Percentiles rank a stretch among this genome's conserved stretches.
phyloP scores from a whole-genome alignment of 306 rosid genomes.

The Sechiopsis laciniata region DNA sequence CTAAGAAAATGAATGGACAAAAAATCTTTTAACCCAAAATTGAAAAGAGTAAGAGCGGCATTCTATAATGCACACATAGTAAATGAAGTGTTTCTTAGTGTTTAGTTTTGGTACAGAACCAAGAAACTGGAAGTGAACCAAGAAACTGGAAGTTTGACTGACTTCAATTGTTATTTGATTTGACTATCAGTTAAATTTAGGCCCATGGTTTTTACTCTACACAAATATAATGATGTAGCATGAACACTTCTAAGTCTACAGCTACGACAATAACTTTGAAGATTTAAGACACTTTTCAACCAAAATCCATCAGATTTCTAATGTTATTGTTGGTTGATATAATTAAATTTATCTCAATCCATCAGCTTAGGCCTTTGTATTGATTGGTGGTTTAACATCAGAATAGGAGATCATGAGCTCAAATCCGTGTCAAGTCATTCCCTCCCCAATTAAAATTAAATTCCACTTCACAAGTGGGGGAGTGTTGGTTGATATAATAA shows the following conservation, averaged over 20 bases:
- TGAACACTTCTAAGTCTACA: slow-evolving; percentile 11
- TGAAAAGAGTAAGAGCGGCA: slow-evolving; percentile 4
- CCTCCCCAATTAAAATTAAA: too few species aligned
- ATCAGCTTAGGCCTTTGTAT: too few species aligned
- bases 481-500: too few species aligned
- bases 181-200: slow-evolving; percentile 1
- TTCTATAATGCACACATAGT: not conserved
- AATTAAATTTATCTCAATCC: too few species aligned
- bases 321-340: too few species aligned
- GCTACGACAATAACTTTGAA: not conserved
- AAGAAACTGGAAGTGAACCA: not conserved
- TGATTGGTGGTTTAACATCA: too few species aligned
- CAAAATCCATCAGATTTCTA: not conserved
- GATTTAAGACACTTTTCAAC: not conserved
- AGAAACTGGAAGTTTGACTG: not conserved
- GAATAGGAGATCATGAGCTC: too few species aligned
- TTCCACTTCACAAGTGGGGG: too few species aligned
- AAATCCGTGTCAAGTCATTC: too few species aligned
- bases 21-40: slow-evolving; percentile 5
- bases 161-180: not conserved
- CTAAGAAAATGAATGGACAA: slow-evolving; percentile 40
- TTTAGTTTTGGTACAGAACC: not conserved
- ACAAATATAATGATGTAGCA: slow-evolving; percentile 1
- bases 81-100: not conserved
- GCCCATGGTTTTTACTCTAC: not conserved